phyloP scores from a whole-genome alignment of 192 early-diverging fungal genomes.

The Umbelopsis vinacea region DNA sequence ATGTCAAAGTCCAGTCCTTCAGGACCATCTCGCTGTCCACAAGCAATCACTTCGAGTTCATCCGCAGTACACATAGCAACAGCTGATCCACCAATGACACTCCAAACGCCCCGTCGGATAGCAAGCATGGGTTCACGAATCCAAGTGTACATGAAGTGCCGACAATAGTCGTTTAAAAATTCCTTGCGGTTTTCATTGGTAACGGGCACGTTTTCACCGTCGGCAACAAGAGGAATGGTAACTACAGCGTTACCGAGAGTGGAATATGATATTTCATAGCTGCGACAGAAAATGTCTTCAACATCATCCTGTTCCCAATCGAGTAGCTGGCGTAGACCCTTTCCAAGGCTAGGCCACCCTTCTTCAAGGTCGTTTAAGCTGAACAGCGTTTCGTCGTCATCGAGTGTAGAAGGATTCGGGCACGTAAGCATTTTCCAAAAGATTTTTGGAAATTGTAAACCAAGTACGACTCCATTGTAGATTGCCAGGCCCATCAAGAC shows the following conservation, averaged over 20 bases:
- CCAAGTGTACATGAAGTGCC: slow-evolving; percentile 61
- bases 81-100: slow-evolving; percentile 52
- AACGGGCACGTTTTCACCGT: slow-evolving; percentile 71
- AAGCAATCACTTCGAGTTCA: slow-evolving; percentile 79
- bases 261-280: slow-evolving; percentile 83
- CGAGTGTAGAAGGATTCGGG: slow-evolving; percentile 12
- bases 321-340: slow-evolving; percentile 80
- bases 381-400: slow-evolving; percentile 16
- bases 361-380: slow-evolving; percentile 26
- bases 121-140: slow-evolving; percentile 65
- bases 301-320: slow-evolving; percentile 78
- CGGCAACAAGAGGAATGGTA: slow-evolving; percentile 62
- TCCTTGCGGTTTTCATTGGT: slow-evolving; percentile 75
- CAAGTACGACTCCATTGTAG: slow-evolving; percentile 84
- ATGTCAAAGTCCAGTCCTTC: slow-evolving; percentile 61
- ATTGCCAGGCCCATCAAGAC: slow-evolving; percentile 90
- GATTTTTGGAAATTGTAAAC: slow-evolving; percentile 71
- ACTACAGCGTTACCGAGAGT: slow-evolving; percentile 54
- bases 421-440: slow-evolving; percentile 64
- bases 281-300: slow-evolving; percentile 79
- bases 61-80: slow-evolving; percentile 42
- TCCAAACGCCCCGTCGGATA: slow-evolving; percentile 74
- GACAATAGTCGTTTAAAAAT: slow-evolving; percentile 74
- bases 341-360: slow-evolving; percentile 55
- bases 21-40: slow-evolving; percentile 51